Base-by-base conservation (phyloP, 116 monocot species). In the Trichopus zeylanicus region DNA sequence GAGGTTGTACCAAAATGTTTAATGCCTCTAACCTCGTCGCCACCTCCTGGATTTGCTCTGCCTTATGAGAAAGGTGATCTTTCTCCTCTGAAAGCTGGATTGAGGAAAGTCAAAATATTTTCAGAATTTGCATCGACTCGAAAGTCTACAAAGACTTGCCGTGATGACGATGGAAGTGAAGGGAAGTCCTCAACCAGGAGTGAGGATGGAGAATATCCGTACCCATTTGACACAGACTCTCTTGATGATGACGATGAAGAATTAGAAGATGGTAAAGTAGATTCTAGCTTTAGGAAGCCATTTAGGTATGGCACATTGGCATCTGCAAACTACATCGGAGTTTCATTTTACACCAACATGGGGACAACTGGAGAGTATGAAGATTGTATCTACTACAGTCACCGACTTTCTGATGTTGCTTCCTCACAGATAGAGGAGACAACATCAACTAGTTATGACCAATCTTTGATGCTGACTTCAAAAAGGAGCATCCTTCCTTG, bases 291-390 rank as follows among this genome's bases (percentile, higher is more conserved):
- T 29, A 73, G 90, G 38, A 97, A 91, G 57, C 91, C 97, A 30
- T 84, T 90, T 62, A 85, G 84, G 58, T 97, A 97, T 70, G 97
- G 77, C 21, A 68, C 97, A 29, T 55, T 97, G 53, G 79, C 91
- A 46, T 79, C 75, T 69, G 74, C 84, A 24, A 90, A 91, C 58
- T 73, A 62, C 55, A 23, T 83, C 29, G 83, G 77, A 12, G 67
- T 72, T 26, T 62, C 64, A 29, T 31, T 78, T 31, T 68, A 60
- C 57, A 55, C 56, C 25, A 76, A 81, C 23, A 62, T 73, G 63
- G 75, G 52, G 51, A 64, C 66, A 25, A 71, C 73, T 59, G 81
- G 66, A 42, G 81, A 86, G 20, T 67, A 68, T 53, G 89, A 89
- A 35, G 82, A 82, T 30, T 89, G 79, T 74, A 22, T 62, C 9